A percentile compares a stretch with the other conserved stretches of the same genome.
phyloP scores from a whole-genome alignment of 257 asterid species.

The Pogostemon cablin region DNA sequence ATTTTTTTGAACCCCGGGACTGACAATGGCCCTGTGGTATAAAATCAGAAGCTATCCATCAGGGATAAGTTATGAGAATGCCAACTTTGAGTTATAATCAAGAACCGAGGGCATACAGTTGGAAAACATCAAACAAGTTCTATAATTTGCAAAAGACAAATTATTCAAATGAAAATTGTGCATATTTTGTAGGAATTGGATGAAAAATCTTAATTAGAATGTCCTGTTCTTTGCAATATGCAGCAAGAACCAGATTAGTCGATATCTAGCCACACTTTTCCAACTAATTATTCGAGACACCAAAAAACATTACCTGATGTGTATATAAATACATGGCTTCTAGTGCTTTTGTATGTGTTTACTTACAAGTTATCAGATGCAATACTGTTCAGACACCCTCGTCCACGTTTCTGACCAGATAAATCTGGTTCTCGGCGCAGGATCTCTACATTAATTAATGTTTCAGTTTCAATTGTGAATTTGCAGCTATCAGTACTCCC shows the following conservation, averaged over 20 bases:
- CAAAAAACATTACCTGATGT: background rate
- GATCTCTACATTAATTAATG: conserved; percentile 28
- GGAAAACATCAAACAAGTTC: background rate
- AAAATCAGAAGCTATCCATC: background rate
- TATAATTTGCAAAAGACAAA: no score
- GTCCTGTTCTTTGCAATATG: background rate
- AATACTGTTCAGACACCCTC: conserved; percentile 38
- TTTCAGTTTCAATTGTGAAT: conserved; percentile 25
- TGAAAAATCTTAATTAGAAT: background rate
- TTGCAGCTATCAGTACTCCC: conserved; percentile 16
- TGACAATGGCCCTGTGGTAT: background rate
- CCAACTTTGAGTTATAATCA: conserved; percentile 11
- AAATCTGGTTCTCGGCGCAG: background rate
- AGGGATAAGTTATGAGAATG: background rate
- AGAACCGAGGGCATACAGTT: background rate
- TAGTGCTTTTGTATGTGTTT: background rate
- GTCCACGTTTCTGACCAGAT: conserved; percentile 31
- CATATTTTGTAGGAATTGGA: no score
- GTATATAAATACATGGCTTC: background rate
- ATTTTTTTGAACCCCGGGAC: conserved; percentile 7
- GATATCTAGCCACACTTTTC: background rate
- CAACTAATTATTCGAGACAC: background rate
- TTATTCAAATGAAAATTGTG: no score
- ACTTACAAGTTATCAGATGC: conserved; percentile 32
- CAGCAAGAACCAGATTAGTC: background rate